These are phyloP conservation scores for Hansenula sp. DNA, from an alignment of 1,139 yeast genomes.

Conservation along the genomic window DNA sequence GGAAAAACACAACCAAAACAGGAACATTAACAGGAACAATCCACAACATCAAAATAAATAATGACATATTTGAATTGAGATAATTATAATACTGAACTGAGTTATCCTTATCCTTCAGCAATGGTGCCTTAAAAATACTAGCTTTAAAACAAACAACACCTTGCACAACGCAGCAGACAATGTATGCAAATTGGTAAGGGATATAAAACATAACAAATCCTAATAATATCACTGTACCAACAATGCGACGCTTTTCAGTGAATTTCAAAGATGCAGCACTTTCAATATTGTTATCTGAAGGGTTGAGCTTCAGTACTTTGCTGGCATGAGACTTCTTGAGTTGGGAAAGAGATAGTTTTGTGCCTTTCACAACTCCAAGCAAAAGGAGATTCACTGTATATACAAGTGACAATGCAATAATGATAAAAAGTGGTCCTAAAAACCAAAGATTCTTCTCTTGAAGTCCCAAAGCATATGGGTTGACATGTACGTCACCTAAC, in stretches of 20 bases:
- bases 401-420: conserved; percentile 48
- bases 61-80: conserved; percentile 49
- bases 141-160: conserved; percentile 38
- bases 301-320: too few species aligned
- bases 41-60: conserved; percentile 60
- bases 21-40: conserved; percentile 67
- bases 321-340: too few species aligned
- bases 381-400: conserved; percentile 27
- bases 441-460: conserved; percentile 54
- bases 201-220: conserved; percentile 51
- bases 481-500: conserved; percentile 25
- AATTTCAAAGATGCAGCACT: background rate
- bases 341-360: too few species aligned
- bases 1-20: conserved; percentile 63
- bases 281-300: too few species aligned
- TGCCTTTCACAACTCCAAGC: too few species aligned
- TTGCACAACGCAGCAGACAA: conserved; percentile 55
- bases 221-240: conserved; percentile 35
- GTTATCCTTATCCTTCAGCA: conserved; percentile 5
- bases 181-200: conserved; percentile 77
- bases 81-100: background rate
- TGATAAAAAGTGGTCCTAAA: conserved; percentile 53
- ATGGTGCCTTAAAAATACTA: conserved; percentile 12
- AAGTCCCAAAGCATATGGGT: conserved; percentile 59
- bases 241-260: conserved; percentile 22